A percentile compares a stretch with the other conserved stretches of the same genome.
Evolutionary conservation across 306 rosid genomes (phyloP).

Genomic region (Bauhinia variegata): DNA sequence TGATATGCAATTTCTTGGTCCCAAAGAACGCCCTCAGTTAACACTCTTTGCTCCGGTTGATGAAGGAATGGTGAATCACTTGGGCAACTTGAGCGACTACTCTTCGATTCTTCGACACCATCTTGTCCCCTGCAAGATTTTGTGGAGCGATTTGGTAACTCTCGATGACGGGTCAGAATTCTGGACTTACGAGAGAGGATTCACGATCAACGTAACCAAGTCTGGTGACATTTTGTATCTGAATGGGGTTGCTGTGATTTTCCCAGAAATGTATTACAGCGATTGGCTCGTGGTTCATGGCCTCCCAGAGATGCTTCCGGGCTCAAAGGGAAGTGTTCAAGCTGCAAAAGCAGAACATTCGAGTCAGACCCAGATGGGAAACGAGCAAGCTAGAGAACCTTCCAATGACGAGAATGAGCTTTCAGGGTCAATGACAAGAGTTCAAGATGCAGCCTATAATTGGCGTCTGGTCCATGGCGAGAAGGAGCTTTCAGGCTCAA

Average conservation of each 20-base stretch:
- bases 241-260: constrained; percentile 44
- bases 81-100: constrained; percentile 28
- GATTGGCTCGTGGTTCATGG: constrained; percentile 55
- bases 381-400: not conserved
- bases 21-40: constrained; percentile 26
- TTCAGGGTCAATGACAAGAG: too few relatives aligned
- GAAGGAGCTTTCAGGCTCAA: too few relatives aligned
- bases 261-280: constrained; percentile 45
- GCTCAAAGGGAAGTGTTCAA: not conserved
- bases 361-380: not conserved
- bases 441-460: too few relatives aligned
- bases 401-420: too few relatives aligned
- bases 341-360: constrained; percentile 15
- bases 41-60: constrained; percentile 55
- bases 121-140: constrained; percentile 56
- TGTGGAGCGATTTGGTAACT: constrained; percentile 46
- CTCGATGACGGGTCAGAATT: constrained; percentile 41
- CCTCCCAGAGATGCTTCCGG: constrained; percentile 35
- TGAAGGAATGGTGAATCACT: constrained; percentile 17
- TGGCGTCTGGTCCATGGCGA: too few relatives aligned
- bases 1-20: constrained; percentile 43
- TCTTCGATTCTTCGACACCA: constrained; percentile 49
- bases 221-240: constrained; percentile 30
- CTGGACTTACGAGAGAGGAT: constrained; percentile 45
- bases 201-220: constrained; percentile 38